Evolutionary conservation across 176 grass and related monocot species (phyloP), one percentile per base, ranked within the genome.

Genomic region (Themeda triandra): DNA sequence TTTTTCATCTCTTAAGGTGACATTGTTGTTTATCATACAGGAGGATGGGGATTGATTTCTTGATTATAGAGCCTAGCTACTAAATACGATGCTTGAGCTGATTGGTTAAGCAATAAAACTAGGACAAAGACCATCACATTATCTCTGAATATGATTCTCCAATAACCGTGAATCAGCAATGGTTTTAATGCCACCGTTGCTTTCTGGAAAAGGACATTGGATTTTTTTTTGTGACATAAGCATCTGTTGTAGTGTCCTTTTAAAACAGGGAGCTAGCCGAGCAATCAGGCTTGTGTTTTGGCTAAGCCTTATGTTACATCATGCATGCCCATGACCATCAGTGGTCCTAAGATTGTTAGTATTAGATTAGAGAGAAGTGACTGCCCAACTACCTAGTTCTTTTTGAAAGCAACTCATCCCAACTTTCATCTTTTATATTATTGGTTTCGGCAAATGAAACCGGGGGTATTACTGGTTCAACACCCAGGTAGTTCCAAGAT

Each of bases 261-360:
- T 9, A n/a, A 37, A 84, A 73, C 66, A 49, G 72, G 32, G n/a
- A 27, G 25, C 66, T 17, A 48, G 45, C 45, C 54, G 31, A 35
- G 24, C 42, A 32, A 66, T 83, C 53, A 17, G 30, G 80, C 56
- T 27, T 71, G 53, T 67, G 54, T 33, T 83, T 41, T 83, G 54
- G 66, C 81, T 76, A 85, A 80, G 77, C 76, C 63, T 63, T 58
- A 51, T 71, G 72, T 88, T 37, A 70, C 78, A 85, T 81, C 71
- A 76, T 51, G 39, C 48, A 72, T 19, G 37, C 13, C 60, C 40
- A 65, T 27, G 39, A 53, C 8, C 73, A 23, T 80, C 36, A 69
- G 36, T 77, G 69, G 76, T 62, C 69, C 68, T 75, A 58, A 75
- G 59, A 67, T 68, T 37, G 46, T 59, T 68, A 42, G 23, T 44